Percentiles rank a stretch among this genome's conserved stretches.
These are phyloP conservation scores for Buddleja alternifolia DNA, from an alignment of 257 asterid genomes.

Conservation along the genomic window DNA sequence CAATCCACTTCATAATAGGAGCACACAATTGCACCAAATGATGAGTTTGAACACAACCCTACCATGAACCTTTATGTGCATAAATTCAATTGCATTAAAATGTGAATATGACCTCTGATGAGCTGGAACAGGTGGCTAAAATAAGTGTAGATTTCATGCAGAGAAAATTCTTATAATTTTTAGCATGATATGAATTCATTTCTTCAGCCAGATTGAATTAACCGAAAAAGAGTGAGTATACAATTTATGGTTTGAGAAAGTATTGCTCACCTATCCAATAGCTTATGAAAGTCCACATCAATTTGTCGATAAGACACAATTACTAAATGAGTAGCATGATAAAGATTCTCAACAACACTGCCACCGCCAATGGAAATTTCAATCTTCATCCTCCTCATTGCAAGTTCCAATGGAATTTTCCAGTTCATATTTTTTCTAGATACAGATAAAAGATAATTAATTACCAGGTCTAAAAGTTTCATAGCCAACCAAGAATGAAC, in stretches of 20 bases:
- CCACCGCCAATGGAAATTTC: constrained; percentile 83
- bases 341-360: constrained; percentile 50
- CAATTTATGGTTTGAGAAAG: not conserved
- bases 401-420: constrained; percentile 63
- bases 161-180: not conserved
- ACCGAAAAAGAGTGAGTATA: not conserved
- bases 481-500: constrained; percentile 22
- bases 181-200: not conserved
- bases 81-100: not conserved
- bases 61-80: not conserved
- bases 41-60: not conserved
- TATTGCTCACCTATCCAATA: constrained; percentile 59
- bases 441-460: constrained; percentile 26
- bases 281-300: constrained; percentile 48
- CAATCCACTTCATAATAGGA: not conserved
- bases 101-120: not conserved
- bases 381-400: constrained; percentile 78
- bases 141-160: constrained; percentile 3
- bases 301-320: constrained; percentile 50
- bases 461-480: constrained; percentile 24
- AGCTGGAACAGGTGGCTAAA: constrained; percentile 1
- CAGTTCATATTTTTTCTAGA: constrained; percentile 49
- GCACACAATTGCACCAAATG: not conserved
- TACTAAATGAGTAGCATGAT: constrained; percentile 79
- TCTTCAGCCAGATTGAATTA: constrained; percentile 19